Base-by-base conservation (phyloP, 2,329 filamentous ascomycete genomes). In the Alternaria conjuncta region DNA sequence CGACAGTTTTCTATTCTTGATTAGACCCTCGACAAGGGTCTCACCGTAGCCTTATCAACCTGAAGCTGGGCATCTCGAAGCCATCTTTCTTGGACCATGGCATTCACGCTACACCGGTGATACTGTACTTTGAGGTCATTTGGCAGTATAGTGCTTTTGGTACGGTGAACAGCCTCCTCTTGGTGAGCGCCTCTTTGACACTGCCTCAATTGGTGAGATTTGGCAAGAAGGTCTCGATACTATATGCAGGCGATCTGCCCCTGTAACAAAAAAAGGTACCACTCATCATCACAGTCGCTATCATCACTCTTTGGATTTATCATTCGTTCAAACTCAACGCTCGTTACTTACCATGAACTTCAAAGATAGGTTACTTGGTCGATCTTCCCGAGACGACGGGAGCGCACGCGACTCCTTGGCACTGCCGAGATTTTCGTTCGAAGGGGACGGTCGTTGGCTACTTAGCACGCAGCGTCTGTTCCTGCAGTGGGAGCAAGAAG, bases 401-500 rank as follows among this genome's bases (percentile, higher is more conserved):
- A 57, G 21, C 10, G n/a, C 25, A 20, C 53, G 47, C 5, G 59
- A 63, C 21, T 67, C 59, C 18, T 46, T 61, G 6, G 59, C 59
- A 23, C 51, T 72, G 11, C 70, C 71, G 4, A 67, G 57, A 41
- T 71, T 72, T 26, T 70, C 63, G 9, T 73, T 72, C 15, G 71
- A 73, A 54, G 60, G 60, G 18, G 64, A 67, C 13, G 46, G 61
- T 18, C 61, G 58, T 45, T 64, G 65, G 8, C 64, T 71, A n/a
- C 56, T 72, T 18, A 72, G 68, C 45, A 72, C 69, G 8, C 68
- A 72, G 21, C 69, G 64, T 28, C 60, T 72, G 15, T 72, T 72
- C 44, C 56, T 55, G 18, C 61, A 68, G 41, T 67, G 57, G 57
- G n/a, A 67, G 58, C 49, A 55, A 15, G 64, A 64, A 47, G 58